phyloP scores from a whole-genome alignment of 176 grass and related monocot genomes.

The Elymus sibiricus region DNA sequence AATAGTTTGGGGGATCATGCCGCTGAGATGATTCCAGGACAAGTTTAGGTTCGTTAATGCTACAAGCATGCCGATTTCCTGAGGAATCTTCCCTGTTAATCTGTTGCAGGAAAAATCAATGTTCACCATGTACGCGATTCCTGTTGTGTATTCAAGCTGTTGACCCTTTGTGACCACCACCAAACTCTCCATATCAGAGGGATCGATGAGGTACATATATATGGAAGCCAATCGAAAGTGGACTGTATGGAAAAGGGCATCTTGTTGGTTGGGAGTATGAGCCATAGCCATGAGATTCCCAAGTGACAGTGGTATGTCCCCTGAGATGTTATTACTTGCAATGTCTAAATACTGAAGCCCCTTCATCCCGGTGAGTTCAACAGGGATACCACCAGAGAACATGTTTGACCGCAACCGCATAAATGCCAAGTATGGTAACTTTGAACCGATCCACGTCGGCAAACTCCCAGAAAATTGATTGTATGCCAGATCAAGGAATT shows the following conservation, averaged over 20 bases:
- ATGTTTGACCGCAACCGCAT: not conserved
- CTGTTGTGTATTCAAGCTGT: not conserved
- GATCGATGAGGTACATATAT: not conserved
- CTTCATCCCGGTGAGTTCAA: not conserved
- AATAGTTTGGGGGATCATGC: slow-evolving; percentile 34
- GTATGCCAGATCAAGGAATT: not conserved
- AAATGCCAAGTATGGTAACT: not conserved
- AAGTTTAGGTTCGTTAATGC: slow-evolving; percentile 21
- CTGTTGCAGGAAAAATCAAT: slow-evolving; percentile 28
- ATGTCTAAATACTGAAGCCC: slow-evolving; percentile 15
- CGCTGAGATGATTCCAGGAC: slow-evolving; percentile 34
- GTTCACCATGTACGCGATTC: slow-evolving; percentile 19
- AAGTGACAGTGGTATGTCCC: not conserved
- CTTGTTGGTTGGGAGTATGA: not conserved
- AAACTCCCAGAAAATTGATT: not conserved
- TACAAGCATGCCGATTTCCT: not conserved
- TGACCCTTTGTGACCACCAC: not conserved
- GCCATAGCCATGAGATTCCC: not conserved
- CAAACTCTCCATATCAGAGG: not conserved
- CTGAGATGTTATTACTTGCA: slow-evolving; percentile 10
- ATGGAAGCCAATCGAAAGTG: not conserved
- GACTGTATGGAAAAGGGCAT: not conserved
- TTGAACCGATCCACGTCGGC: not conserved
- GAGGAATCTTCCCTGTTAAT: slow-evolving; percentile 19
- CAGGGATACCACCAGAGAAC: slow-evolving; percentile 3